A percentile compares a stretch with the other conserved stretches of the same genome.
phyloP scores from a whole-genome alignment of 495 filamentous ascomycete genomes.

The Xylaria longipes region DNA sequence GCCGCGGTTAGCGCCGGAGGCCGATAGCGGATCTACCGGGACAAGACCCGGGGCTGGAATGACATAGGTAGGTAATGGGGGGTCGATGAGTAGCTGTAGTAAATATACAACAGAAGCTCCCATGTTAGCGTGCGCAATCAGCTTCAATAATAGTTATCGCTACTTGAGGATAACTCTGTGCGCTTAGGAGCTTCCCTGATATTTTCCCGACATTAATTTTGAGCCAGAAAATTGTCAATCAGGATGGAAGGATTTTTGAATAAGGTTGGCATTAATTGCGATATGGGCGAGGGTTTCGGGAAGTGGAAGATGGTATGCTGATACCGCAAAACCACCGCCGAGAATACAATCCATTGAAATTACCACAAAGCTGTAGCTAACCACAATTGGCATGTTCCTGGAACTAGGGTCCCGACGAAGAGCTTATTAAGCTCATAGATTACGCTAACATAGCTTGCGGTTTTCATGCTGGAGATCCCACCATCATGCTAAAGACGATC shows the following conservation, averaged over 20 bases:
- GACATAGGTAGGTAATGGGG: background rate
- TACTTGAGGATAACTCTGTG: background rate
- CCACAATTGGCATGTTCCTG: conserved; percentile 1
- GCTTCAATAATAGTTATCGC: background rate
- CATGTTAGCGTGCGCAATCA: background rate
- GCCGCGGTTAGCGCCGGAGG: background rate
- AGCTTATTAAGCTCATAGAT: conserved; percentile 64
- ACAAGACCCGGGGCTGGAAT: background rate
- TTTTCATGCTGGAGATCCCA: conserved; percentile 63
- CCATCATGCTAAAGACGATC: conserved; percentile 66
- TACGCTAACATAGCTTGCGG: conserved; percentile 70
- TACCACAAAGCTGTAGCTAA: conserved; percentile 13
- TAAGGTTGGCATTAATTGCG: conserved; percentile 40
- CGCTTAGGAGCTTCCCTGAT: background rate
- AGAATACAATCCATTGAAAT: background rate
- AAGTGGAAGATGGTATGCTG: conserved; percentile 36
- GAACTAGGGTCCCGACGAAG: conserved; percentile 58
- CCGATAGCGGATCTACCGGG: background rate
- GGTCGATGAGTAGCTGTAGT: background rate
- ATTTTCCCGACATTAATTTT: background rate
- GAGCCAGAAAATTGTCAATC: background rate
- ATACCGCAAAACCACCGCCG: background rate
- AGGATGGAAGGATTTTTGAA: conserved; percentile 8
- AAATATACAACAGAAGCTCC: background rate
- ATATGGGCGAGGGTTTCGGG: conserved; percentile 43